These are phyloP conservation scores for Arbutus unedo DNA, from an alignment of 148 eudicot species.

Conservation along the genomic window DNA sequence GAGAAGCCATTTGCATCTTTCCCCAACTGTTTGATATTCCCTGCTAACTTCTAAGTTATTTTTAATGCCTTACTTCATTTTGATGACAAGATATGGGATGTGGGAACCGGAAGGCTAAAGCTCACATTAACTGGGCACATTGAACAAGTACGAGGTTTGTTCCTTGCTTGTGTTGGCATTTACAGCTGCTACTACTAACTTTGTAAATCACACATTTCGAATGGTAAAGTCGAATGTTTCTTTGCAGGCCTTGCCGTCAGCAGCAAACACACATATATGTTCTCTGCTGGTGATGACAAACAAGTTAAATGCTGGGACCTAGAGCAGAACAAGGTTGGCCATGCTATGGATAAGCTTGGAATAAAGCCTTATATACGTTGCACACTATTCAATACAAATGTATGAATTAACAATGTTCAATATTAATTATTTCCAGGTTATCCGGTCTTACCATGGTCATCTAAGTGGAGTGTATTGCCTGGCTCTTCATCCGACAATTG, in stretches of 20 bases:
- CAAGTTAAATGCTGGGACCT: slow-evolving; percentile 99
- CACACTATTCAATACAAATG: neutral
- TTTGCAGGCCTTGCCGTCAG: slow-evolving; percentile 92
- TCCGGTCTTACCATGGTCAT: slow-evolving; percentile 96
- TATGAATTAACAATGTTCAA: neutral
- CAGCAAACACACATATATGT: slow-evolving; percentile 90
- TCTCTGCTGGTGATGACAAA: slow-evolving; percentile 99
- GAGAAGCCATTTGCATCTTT: neutral
- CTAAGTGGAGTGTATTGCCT: slow-evolving; percentile 96
- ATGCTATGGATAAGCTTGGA: neutral
- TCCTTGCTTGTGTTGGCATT: neutral
- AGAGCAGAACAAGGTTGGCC: slow-evolving; percentile 89
- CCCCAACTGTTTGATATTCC: too few species aligned
- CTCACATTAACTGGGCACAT: slow-evolving; percentile 98
- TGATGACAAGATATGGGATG: slow-evolving; percentile 83
- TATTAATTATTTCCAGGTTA: slow-evolving; percentile 44
- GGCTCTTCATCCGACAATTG: slow-evolving; percentile 97
- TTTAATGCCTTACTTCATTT: neutral
- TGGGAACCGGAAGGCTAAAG: slow-evolving; percentile 71
- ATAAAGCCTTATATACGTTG: neutral
- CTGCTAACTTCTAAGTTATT: neutral
- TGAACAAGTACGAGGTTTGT: slow-evolving; percentile 93
- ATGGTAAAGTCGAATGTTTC: neutral
- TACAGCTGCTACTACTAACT: neutral
- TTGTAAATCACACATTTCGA: neutral